A percentile compares a stretch with the other conserved stretches of the same genome.
Evolutionary conservation across 345 rosid species (phyloP).

Genomic region (Heritiera littoralis): DNA sequence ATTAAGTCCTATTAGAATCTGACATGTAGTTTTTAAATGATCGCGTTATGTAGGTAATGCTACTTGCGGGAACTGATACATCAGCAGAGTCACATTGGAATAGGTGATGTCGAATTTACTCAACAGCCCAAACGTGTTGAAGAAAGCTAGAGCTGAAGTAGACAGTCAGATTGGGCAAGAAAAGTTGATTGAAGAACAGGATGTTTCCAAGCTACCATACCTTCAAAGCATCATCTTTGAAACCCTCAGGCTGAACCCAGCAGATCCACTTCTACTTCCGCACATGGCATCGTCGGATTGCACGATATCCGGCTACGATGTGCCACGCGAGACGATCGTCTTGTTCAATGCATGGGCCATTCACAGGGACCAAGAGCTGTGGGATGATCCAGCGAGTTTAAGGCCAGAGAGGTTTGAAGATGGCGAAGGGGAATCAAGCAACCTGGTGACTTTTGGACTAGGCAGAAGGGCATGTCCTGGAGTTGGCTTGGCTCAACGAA

Average conservation of each 20-base stretch:
- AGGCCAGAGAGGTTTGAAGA: slow-evolving; percentile 32
- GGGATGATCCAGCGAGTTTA: slow-evolving; percentile 29
- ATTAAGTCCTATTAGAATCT: too few species aligned
- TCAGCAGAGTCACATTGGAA: slow-evolving; percentile 24
- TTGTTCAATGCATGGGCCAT: slow-evolving; percentile 27
- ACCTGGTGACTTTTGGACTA: slow-evolving; percentile 23
- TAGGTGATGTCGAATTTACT: slow-evolving; percentile 29
- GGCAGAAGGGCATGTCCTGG: slow-evolving; percentile 29
- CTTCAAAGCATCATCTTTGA: slow-evolving; percentile 21
- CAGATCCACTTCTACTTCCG: slow-evolving; percentile 24
- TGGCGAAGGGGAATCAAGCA: slow-evolving; percentile 11
- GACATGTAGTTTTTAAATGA: too few species aligned
- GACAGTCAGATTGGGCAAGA: slow-evolving; percentile 22
- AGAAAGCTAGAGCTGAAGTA: slow-evolving; percentile 21
- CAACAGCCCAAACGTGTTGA: slow-evolving; percentile 21
- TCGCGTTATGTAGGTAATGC: slow-evolving; percentile 3
- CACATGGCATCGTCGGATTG: slow-evolving; percentile 26
- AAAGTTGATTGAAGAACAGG: slow-evolving; percentile 18
- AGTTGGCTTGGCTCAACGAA: not conserved
- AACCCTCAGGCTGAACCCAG: slow-evolving; percentile 20
- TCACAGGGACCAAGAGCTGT: slow-evolving; percentile 22
- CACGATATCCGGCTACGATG: slow-evolving; percentile 10
- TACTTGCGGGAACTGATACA: slow-evolving; percentile 24
- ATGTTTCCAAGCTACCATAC: slow-evolving; percentile 22
- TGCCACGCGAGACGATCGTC: slow-evolving; percentile 22